Evolutionary conservation across 768 basidiomycete genomes (phyloP), one percentile per base, ranked within the genome.

Genomic region (Boletus pseudo-olivaceus): DNA sequence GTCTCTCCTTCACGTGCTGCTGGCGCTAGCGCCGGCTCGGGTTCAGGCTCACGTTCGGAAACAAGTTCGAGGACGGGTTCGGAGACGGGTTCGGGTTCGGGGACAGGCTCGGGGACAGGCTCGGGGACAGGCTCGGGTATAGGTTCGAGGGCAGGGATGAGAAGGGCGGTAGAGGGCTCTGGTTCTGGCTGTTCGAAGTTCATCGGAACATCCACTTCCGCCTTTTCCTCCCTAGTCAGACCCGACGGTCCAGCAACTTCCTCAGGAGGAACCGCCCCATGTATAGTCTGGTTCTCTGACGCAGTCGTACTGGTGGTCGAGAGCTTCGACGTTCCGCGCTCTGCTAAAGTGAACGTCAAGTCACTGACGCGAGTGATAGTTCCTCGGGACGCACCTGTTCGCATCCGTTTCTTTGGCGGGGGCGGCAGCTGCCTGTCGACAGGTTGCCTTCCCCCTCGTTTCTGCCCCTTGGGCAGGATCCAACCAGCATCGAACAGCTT

Each of bases 401-500:
- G 80, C 55, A 72, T 72, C 34, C 74, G 76, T 71, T 85, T 86
- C 69, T 74, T 81, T 19, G 83, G 81, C 10, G 83, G 80, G 33
- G 77, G 80, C 30, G 75, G 57, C 4, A 66, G 61, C n/a, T 67
- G 69, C 37, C 76, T 73, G 26, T 83, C 82, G 10, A 77, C 56
- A 14, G 75, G 64, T 20, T 71, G 67, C 14, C 88, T 74, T 20
- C 83, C 83, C 30, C 84, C 80, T 32, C 93, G 78, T 59, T 82
- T 80, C 48, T 83, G 80, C 33, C 87, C 89, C 3, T 83, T 75
- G 23, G 91, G 89, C 14, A 95, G 72, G 8, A 96, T 90, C 93
- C 92, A 95, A 1, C 93, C 93, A 23, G 77, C 75, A 54, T 97
- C 87, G 72, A 96, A 96, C 72, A 86, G 71, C 64, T 76, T 81